Evolutionary conservation across 345 rosid species (phyloP).

Genomic region (Garcia nutans): DNA sequence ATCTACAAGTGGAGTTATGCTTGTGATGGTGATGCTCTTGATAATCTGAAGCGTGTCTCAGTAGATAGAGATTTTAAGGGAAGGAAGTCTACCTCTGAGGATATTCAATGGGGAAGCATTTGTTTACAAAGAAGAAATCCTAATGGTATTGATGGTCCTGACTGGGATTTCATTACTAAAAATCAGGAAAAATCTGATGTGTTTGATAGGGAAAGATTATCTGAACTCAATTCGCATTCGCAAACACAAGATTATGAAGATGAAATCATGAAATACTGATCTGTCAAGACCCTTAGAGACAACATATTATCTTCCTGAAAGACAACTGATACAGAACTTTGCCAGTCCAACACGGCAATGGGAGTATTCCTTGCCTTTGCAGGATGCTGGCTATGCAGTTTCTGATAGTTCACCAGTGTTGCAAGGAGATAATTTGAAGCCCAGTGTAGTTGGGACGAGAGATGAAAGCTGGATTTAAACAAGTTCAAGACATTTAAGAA

Average conservation of each 20-base stretch:
- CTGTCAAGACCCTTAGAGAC: slow-evolving; percentile 56
- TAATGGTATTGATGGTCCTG: slow-evolving; percentile 23
- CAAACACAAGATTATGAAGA: slow-evolving; percentile 37
- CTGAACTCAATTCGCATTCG: slow-evolving; percentile 34
- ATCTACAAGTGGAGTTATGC: slow-evolving; percentile 86
- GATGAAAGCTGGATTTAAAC: slow-evolving; percentile 25
- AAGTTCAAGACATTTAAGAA: slow-evolving; percentile 24
- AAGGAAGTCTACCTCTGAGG: slow-evolving; percentile 51
- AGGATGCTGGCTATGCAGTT: slow-evolving; percentile 23
- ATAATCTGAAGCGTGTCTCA: slow-evolving; percentile 32
- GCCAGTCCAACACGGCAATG: slow-evolving; percentile 39
- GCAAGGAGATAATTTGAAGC: slow-evolving; percentile 17
- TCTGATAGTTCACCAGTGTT: slow-evolving; percentile 19
- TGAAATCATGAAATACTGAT: slow-evolving; percentile 44
- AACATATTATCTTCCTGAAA: slow-evolving; percentile 41
- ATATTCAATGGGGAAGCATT: slow-evolving; percentile 59
- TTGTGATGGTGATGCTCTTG: slow-evolving; percentile 35
- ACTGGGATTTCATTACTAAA: slow-evolving; percentile 25
- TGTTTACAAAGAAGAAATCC: slow-evolving; percentile 42
- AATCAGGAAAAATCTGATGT: slow-evolving; percentile 39
- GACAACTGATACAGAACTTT: slow-evolving; percentile 23
- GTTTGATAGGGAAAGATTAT: slow-evolving; percentile 30
- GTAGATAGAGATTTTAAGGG: slow-evolving; percentile 46
- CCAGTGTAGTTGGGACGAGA: slow-evolving; percentile 17
- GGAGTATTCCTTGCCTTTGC: slow-evolving; percentile 29